phyloP scores from a whole-genome alignment of 2,329 filamentous ascomycete species.

The Daldinia eschscholtzii region DNA sequence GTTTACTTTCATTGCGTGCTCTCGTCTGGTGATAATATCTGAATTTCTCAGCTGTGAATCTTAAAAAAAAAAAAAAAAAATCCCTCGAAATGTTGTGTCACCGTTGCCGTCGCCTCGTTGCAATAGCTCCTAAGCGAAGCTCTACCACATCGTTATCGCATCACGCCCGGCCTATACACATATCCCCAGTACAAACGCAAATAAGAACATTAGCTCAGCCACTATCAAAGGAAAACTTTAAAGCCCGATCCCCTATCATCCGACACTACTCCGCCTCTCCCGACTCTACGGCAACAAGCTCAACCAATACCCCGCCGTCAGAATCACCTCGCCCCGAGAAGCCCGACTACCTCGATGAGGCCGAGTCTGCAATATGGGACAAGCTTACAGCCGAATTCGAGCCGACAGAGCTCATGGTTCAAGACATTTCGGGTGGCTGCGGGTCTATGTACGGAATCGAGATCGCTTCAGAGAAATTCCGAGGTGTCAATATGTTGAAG shows the following conservation, averaged over 20 bases:
- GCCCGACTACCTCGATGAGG: conserved; percentile 65
- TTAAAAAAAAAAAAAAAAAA: no score
- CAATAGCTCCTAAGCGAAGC: conserved; percentile 37
- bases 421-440: conserved; percentile 86
- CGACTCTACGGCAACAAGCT: conserved; percentile 35
- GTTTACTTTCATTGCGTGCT: background rate
- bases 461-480: conserved; percentile 78
- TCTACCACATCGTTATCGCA: conserved; percentile 29
- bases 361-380: conserved; percentile 71
- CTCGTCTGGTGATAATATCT: background rate
- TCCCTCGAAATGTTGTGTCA: conserved; percentile 41
- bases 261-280: conserved; percentile 48
- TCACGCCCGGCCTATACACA: conserved; percentile 26
- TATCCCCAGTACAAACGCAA: conserved; percentile 19
- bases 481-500: conserved; percentile 78
- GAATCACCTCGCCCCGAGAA: conserved; percentile 52
- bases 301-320: conserved; percentile 48
- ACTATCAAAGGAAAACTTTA: background rate
- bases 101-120: conserved; percentile 43
- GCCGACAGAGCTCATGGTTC: conserved; percentile 71
- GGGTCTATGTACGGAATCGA: conserved; percentile 90
- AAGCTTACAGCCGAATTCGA: conserved; percentile 63
- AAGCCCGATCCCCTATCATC: background rate
- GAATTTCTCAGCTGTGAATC: background rate
- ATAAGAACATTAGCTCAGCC: conserved; percentile 13